phyloP scores from a whole-genome alignment of 179 eudicot species.

The Beta macrorhiza region DNA sequence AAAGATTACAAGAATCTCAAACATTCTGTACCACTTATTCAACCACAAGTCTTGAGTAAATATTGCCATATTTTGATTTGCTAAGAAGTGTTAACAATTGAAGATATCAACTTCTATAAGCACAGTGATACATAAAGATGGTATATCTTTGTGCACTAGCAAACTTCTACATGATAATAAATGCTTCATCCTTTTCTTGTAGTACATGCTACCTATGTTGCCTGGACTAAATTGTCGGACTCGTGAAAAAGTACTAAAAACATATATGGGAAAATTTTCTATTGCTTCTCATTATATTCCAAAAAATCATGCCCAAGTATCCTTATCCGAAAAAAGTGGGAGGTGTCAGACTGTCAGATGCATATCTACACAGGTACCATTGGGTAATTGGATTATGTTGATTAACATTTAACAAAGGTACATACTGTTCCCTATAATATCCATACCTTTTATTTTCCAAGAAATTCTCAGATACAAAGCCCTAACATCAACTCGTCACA shows the following conservation, averaged over 20 bases:
- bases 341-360: not conserved
- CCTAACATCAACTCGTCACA: not conserved
- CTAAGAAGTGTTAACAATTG: not conserved
- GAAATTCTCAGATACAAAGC: not conserved
- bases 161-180: too few relatives aligned
- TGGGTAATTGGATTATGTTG: not conserved
- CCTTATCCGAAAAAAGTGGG: not conserved
- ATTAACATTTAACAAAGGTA: not conserved
- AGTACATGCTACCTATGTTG: not conserved
- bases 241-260: not conserved
- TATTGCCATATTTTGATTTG: not conserved
- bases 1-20: not conserved
- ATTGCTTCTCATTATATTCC: not conserved
- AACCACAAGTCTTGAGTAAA: not conserved
- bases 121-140: not conserved
- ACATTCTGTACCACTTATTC: not conserved
- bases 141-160: not conserved
- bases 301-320: not conserved
- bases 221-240: not conserved
- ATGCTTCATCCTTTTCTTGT: not conserved
- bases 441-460: not conserved
- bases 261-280: not conserved
- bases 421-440: not conserved
- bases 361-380: not conserved
- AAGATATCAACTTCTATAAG: not conserved